Evolutionary conservation across 2,329 filamentous ascomycete species (phyloP), one percentile per base, ranked within the genome.

Genomic region (Byssochlamys sp.): DNA sequence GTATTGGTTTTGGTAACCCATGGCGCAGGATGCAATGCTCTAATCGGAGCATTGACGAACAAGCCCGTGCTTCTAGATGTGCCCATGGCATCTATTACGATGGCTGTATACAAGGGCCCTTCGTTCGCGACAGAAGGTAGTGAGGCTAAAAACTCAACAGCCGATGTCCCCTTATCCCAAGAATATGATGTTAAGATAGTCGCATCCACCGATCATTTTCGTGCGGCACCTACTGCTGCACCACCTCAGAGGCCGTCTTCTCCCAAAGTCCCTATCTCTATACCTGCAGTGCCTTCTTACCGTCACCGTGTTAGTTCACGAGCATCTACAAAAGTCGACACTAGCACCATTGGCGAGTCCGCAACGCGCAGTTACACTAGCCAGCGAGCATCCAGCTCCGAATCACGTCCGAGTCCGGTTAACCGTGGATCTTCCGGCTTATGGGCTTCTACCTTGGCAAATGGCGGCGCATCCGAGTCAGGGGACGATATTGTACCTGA

Each of bases 61-160:
- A 89, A 96, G 67, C 92, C 94, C 0, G 91, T 95, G 0, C 80
- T 99, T 12, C 84, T 95, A 67, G 91, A 97, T 68, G 88, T 97
- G 14, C 87, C 87, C 28, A 89, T 95, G 75, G 89, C 92, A 0
- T 96, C 91, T 2, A 79, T 99, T 53, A 96, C 92, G 1, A 88
- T 96, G 85, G 92, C 92, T 3, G 81, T 86, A 14, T 81, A 85
- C 54, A 86, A 85, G 60, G 67, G 67, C 58, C 64, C 63, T 24
- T 53, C 67, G 45, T 59, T 62, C 14, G n/a, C 56, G 1, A 50
- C 55, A 35, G 58, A 60, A 10, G 51, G 57, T 25, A 54, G 55
- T 52, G 49, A 57, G 5, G 52, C 48, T n/a, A 55, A 9, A 54
- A 60, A 29, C 4, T 9, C n/a, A 53, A 59, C 4, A 53, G 60